Percentiles rank a stretch among this genome's conserved stretches.
Evolutionary conservation across 345 rosid species (phyloP).

Genomic region (Reutealis trisperma): DNA sequence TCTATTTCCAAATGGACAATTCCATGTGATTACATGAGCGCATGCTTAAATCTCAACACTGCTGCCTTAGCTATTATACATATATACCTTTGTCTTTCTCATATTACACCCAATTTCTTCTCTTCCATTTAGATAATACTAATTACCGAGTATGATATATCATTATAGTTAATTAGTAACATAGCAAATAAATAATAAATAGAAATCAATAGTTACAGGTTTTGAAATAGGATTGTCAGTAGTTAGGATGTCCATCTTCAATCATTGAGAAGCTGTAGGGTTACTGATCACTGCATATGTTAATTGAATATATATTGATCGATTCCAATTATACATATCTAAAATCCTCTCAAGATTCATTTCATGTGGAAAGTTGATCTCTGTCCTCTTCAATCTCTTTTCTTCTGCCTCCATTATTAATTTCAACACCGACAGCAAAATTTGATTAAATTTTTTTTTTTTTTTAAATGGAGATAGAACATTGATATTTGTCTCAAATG

Average conservation of each 20-base stretch:
- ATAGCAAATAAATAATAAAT: too few species aligned
- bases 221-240: neutral
- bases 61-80: conserved; percentile 9
- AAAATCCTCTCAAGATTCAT: neutral
- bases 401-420: too few species aligned
- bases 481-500: too few species aligned
- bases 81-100: conserved; percentile 17
- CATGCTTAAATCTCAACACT: conserved; percentile 18
- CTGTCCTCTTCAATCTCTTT: neutral
- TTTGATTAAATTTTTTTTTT: too few species aligned
- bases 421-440: conserved; percentile 6
- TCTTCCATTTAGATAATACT: neutral
- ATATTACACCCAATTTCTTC: neutral
- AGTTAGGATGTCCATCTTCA: conserved; percentile 20
- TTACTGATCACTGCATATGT: neutral
- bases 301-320: neutral
- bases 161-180: neutral
- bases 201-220: neutral
- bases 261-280: conserved; percentile 21
- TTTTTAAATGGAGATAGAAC: neutral
- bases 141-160: too few species aligned
- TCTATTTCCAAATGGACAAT: conserved; percentile 23
- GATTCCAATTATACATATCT: neutral
- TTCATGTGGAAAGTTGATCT: neutral
- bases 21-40: conserved; percentile 33